Conservation (phyloP, 441 rosid genomes). For the Eutrema salsugineum region DNA sequence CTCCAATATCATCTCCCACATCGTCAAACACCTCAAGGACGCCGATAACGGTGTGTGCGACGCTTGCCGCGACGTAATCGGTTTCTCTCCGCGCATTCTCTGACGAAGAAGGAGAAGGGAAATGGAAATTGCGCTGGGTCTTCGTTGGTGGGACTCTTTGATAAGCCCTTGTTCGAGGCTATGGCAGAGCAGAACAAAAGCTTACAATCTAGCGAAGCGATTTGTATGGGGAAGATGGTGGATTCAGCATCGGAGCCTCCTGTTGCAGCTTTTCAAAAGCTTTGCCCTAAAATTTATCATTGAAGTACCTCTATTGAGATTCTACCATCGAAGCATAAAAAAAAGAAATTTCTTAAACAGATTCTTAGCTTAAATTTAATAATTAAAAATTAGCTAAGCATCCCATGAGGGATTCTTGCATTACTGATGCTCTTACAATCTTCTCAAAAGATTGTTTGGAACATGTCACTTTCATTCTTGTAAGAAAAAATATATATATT, state of each 20-base stretch:
- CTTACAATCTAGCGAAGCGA: conserved; percentile 82
- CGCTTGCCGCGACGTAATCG: conserved; percentile 79
- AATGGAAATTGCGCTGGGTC: conserved; percentile 28
- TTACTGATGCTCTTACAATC: too few relatives aligned
- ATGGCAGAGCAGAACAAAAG: conserved; percentile 91
- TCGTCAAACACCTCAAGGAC: conserved; percentile 75
- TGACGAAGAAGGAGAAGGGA: conserved; percentile 43
- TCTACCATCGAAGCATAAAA: too few relatives aligned
- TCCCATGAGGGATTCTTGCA: too few relatives aligned
- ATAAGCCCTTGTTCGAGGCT: conserved; percentile 81
- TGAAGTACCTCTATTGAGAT: too few relatives aligned
- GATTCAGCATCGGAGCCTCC: conserved; percentile 63
- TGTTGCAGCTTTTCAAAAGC: conserved; percentile 59
- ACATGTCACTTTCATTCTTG: background rate
- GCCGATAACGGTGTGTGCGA: conserved; percentile 81
- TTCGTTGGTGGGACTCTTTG: conserved; percentile 65
- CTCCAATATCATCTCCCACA: conserved; percentile 59
- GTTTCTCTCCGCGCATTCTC: conserved; percentile 58
- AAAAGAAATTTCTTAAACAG: too few relatives aligned
- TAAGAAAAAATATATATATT: background rate
- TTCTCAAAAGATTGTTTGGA: background rate
- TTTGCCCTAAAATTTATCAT: conserved; percentile 82
- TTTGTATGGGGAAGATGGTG: conserved; percentile 89
- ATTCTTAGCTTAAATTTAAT: too few relatives aligned
- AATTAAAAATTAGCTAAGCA: too few relatives aligned